A percentile compares a stretch with the other conserved stretches of the same genome.
Evolutionary conservation across 768 basidiomycete genomes (phyloP).

Genomic region (Daedaleopsis nitida): DNA sequence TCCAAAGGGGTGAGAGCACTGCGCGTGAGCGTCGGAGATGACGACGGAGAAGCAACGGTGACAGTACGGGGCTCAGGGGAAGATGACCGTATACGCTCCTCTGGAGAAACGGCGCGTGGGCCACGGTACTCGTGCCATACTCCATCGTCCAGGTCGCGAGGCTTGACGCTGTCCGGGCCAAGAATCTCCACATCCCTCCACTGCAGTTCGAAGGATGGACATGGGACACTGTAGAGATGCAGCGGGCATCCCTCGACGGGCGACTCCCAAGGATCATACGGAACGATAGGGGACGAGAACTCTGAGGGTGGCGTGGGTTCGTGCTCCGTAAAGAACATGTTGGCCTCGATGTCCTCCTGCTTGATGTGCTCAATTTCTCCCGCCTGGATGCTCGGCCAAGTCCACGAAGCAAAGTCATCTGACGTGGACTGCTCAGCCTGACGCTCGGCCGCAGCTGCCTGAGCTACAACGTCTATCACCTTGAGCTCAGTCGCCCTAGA

Average conservation of each 20-base stretch:
- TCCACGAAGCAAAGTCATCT: conserved; percentile 14
- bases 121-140: conserved; percentile 29
- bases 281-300: conserved; percentile 1
- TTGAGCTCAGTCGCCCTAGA: conserved; percentile 36
- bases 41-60: conserved; percentile 6
- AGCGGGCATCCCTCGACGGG: conserved; percentile 13
- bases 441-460: conserved; percentile 35
- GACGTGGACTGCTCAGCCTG: conserved; percentile 24
- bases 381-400: conserved; percentile 36
- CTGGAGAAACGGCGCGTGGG: conserved; percentile 10
- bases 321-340: conserved; percentile 18
- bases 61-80: conserved; percentile 12
- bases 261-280: conserved; percentile 13
- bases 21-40: conserved; percentile 16
- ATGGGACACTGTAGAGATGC: background rate
- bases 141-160: conserved; percentile 44
- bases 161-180: conserved; percentile 46
- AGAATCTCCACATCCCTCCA: conserved; percentile 50
- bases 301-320: conserved; percentile 17
- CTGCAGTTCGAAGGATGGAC: conserved; percentile 24
- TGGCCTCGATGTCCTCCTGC: conserved; percentile 31
- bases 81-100: conserved; percentile 11
- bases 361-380: conserved; percentile 27
- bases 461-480: conserved; percentile 45
- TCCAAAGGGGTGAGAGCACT: conserved; percentile 9